Evolutionary conservation across 495 filamentous ascomycete species (phyloP).

Genomic region (Niebla homalea): DNA sequence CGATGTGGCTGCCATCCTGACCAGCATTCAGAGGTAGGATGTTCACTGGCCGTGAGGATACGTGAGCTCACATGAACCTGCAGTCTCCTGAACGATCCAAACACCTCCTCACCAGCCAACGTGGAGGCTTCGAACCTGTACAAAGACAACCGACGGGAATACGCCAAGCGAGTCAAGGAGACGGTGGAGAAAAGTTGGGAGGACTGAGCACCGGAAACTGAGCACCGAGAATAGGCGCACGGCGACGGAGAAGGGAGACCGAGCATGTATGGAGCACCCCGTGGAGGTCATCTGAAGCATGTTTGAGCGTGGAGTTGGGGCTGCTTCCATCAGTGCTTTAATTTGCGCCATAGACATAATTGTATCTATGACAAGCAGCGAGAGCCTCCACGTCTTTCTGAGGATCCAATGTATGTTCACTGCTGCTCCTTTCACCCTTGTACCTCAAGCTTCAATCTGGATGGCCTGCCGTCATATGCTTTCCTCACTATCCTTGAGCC

Average conservation of each 20-base stretch:
- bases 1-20: constrained; percentile 92
- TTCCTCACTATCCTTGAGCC: no score
- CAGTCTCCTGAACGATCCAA: constrained; percentile 95
- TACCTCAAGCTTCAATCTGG: no score
- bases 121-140: constrained; percentile 97
- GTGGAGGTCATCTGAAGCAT: not conserved
- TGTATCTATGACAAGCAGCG: no score
- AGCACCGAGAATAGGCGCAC: no score
- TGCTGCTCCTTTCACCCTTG: no score
- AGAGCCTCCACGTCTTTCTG: no score
- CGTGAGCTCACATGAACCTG: constrained; percentile 2
- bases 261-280: not conserved
- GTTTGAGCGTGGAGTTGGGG: constrained; percentile 4
- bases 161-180: constrained; percentile 86
- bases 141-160: constrained; percentile 95
- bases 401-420: no score
- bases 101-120: constrained; percentile 93
- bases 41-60: not conserved
- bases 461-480: no score
- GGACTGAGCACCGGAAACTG: constrained; percentile 40
- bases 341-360: no score
- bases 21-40: constrained; percentile 86
- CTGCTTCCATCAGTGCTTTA: not conserved
- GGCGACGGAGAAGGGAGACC: not conserved
- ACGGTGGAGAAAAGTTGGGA: constrained; percentile 99